Conservation (phyloP, 768 basidiomycete genomes). For the Kwoniella dejecticola region DNA sequence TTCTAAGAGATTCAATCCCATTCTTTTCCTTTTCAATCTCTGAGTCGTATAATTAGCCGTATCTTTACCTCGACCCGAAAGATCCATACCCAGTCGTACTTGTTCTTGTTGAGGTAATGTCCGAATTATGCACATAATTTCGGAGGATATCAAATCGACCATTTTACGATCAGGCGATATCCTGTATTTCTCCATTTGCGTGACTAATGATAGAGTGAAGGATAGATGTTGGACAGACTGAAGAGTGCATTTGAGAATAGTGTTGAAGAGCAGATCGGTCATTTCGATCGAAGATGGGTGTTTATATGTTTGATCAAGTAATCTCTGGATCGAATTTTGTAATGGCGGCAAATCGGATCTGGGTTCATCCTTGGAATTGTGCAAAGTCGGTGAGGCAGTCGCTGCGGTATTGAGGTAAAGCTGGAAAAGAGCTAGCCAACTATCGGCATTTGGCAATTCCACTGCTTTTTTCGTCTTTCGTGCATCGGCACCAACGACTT, state of each 20-base stretch:
- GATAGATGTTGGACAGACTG: background rate
- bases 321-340: constrained; percentile 3
- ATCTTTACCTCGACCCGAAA: background rate
- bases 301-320: background rate
- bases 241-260: constrained; percentile 7
- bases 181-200: background rate
- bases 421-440: background rate
- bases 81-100: background rate
- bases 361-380: no score
- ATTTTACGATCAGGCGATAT: constrained; percentile 8
- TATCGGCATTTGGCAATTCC: background rate
- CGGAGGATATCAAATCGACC: constrained; percentile 6
- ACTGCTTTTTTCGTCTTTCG: background rate
- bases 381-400: no score
- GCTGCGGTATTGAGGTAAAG: background rate
- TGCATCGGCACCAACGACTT: background rate
- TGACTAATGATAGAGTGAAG: background rate
- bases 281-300: no score
- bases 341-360: no score
- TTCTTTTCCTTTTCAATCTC: constrained; percentile 1
- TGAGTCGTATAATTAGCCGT: background rate
- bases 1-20: constrained; percentile 8
- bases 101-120: background rate
- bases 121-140: background rate
- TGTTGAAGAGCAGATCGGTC: no score